Evolutionary conservation across 2,329 filamentous ascomycete species (phyloP).

Genomic region (Cladosporium sp.): DNA sequence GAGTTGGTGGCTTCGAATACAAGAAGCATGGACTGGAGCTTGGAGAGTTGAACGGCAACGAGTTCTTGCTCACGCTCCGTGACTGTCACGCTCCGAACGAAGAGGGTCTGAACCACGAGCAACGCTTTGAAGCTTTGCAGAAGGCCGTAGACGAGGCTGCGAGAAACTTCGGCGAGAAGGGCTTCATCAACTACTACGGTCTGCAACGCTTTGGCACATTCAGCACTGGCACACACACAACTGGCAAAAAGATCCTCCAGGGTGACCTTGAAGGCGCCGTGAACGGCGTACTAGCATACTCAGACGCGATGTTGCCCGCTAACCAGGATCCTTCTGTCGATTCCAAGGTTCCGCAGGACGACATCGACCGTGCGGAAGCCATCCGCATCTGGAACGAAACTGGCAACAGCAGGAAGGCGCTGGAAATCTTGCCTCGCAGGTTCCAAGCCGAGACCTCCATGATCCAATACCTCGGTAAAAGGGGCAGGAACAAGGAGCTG

Average conservation of each 20-base stretch:
- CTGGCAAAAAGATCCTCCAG: conserved; percentile 81
- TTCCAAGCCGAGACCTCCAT: conserved; percentile 79
- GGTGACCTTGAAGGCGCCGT: conserved; percentile 80
- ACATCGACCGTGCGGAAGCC: conserved; percentile 74
- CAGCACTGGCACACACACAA: conserved; percentile 76
- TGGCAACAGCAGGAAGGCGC: conserved; percentile 45
- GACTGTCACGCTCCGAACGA: conserved; percentile 68
- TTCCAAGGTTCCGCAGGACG: conserved; percentile 67
- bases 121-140: conserved; percentile 48
- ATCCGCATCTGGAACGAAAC: conserved; percentile 70
- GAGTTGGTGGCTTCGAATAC: conserved; percentile 80
- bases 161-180: conserved; percentile 66
- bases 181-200: conserved; percentile 97
- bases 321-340: conserved; percentile 44
- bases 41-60: conserved; percentile 83
- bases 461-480: conserved; percentile 68
- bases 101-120: conserved; percentile 33
- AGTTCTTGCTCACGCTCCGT: conserved; percentile 88
- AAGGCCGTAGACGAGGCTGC: conserved; percentile 61
- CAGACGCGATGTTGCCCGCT: conserved; percentile 60
- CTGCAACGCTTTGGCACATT: conserved; percentile 96
- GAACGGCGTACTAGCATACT: conserved; percentile 73
- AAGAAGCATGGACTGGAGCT: conserved; percentile 70
- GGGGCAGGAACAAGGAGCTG: conserved; percentile 48
- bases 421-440: conserved; percentile 64